Base-by-base conservation (phyloP, 441 rosid genomes). In the Mallotus repandus region DNA sequence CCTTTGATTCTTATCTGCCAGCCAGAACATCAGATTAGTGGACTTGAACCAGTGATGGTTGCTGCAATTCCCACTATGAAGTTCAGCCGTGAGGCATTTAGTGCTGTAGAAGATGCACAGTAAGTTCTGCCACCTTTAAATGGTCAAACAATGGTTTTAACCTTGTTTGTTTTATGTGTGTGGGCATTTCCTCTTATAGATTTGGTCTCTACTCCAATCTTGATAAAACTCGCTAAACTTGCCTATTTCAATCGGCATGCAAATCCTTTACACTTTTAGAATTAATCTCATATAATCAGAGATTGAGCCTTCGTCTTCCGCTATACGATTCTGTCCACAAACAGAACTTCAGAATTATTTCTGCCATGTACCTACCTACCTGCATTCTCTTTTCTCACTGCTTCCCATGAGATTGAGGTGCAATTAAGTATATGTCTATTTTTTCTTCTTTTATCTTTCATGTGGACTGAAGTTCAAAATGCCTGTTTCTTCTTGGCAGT, bases 31-130 rank as follows among this genome's bases (percentile, higher is more conserved):
- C 81, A 79, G 63, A 49, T 56, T 52, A 65, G 73, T 29, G 88
- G 87, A 43, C 86, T 86, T 48, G 91, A 86, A 79, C 90, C 93
- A 7, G 81, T 79, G 64, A 72, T 87, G 60, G 89, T 87, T 45
- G 87, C 90, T 54, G 91, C 92, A 32, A 88, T 90, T 68, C 90
- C 95, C 32, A 90, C 92, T 5, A 66, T 86, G 78, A 86, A 59
- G 74, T 90, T 87, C 83, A 75, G 76, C 66, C 78, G 18, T 10
- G 88, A 84, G 73, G 84, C 90, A 4, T 86, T 83, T 78, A 74
- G 76, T 57, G 85, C 90, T 10, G 63, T 72, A 9, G 86, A 87
- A 75, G 93, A 87, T 83, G 85, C 88, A 70, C 88, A 82, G 96
- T 88, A 81, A 83, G 91, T 82, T 61, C 41, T 61, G 3, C 21